A percentile compares a stretch with the other conserved stretches of the same genome.
These are phyloP conservation scores for Pythium sp. DNA, from an alignment of 352 stramenopile genomes.

Conservation along the genomic window DNA sequence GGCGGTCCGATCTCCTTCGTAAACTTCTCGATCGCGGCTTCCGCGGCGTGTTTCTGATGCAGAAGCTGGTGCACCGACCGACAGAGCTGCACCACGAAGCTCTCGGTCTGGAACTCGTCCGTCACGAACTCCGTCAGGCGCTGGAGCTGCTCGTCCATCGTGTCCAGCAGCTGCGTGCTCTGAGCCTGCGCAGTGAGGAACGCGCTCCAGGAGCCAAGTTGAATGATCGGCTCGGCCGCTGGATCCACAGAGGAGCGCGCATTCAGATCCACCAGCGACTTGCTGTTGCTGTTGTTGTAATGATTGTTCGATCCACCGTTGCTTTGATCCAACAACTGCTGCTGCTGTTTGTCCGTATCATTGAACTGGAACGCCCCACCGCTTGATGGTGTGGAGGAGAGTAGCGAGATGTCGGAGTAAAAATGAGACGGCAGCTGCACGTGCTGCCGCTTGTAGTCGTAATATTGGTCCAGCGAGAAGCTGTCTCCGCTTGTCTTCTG, in stretches of 20 bases:
- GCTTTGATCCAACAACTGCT: neutral
- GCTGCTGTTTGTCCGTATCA: neutral
- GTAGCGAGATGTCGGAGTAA: neutral
- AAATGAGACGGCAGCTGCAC: neutral
- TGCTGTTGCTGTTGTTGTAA: neutral
- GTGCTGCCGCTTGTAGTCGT: neutral
- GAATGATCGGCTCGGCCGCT: neutral
- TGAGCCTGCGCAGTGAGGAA: conserved; percentile 1
- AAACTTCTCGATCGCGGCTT: conserved; percentile 6
- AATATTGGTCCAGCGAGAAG: neutral
- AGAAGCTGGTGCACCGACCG: neutral
- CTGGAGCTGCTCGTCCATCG: conserved; percentile 5
- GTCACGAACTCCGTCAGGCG: neutral
- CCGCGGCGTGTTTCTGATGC: conserved; percentile 7
- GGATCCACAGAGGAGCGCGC: neutral
- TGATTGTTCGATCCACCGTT: neutral
- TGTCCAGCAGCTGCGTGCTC: neutral
- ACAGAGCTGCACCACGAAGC: neutral
- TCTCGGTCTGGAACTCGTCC: neutral
- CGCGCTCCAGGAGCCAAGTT: neutral
- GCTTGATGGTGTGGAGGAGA: neutral
- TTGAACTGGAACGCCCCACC: neutral
- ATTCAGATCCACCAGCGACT: neutral
- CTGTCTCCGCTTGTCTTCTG: neutral
- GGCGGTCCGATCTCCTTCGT: conserved; percentile 7